phyloP scores from a whole-genome alignment of 1,284 basidiomycete species.

The Limonomyces culmigenus region DNA sequence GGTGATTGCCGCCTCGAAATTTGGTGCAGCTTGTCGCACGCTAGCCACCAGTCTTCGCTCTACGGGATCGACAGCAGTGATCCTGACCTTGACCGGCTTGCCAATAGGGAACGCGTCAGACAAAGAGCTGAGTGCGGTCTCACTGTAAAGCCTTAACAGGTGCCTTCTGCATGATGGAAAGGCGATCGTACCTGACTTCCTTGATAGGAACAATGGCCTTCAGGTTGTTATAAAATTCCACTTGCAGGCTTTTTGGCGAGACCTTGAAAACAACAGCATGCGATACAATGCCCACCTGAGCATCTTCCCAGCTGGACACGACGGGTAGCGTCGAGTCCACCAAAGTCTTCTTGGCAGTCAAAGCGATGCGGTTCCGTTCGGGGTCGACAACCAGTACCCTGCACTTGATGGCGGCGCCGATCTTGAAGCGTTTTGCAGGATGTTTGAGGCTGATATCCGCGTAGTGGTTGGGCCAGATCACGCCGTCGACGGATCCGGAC shows the following conservation, averaged over 20 bases:
- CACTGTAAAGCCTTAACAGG: background rate
- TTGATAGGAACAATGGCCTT: constrained; percentile 70
- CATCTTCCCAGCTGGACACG: constrained; percentile 51
- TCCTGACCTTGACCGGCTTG: constrained; percentile 75
- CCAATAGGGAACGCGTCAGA: constrained; percentile 62
- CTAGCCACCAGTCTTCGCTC: constrained; percentile 66
- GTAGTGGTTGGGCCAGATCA: constrained; percentile 91
- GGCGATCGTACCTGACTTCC: constrained; percentile 55
- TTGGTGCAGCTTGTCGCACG: constrained; percentile 65
- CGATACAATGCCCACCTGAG: constrained; percentile 55
- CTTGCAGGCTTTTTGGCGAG: constrained; percentile 60
- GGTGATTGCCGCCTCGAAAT: constrained; percentile 26
- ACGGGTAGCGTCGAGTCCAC: constrained; percentile 68
- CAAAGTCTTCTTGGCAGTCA: constrained; percentile 90
- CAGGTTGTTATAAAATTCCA: constrained; percentile 85
- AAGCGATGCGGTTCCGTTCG: constrained; percentile 63
- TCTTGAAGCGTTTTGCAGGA: constrained; percentile 84
- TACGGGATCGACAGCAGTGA: constrained; percentile 57
- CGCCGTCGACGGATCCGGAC: constrained; percentile 76
- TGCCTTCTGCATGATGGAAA: background rate
- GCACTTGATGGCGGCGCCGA: constrained; percentile 74
- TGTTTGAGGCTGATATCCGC: constrained; percentile 89
- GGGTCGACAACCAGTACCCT: constrained; percentile 75
- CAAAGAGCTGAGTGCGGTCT: constrained; percentile 18
- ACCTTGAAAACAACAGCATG: constrained; percentile 78